Evolutionary conservation across 495 filamentous ascomycete species (phyloP).

Genomic region (Elasticomyces elasticus): DNA sequence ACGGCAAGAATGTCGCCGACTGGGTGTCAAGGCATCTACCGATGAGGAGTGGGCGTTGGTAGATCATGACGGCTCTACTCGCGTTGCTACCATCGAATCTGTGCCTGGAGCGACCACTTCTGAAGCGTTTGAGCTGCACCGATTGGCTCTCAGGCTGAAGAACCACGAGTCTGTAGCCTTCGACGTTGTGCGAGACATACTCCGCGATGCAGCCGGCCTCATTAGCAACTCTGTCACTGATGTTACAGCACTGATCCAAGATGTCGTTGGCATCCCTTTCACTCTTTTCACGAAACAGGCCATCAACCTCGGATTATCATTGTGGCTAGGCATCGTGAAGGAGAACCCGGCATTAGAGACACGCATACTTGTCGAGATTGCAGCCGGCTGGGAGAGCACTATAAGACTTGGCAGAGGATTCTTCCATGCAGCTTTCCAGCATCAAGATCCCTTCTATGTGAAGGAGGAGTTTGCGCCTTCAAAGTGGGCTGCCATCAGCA

Average conservation of each 20-base stretch:
- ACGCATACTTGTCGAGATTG: constrained; percentile 70
- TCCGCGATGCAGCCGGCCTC: constrained; percentile 73
- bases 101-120: constrained; percentile 21
- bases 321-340: constrained; percentile 94
- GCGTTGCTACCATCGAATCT: background rate
- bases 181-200: constrained; percentile 62
- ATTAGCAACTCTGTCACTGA: constrained; percentile 65
- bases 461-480: constrained; percentile 90
- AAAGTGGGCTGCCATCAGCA: constrained; percentile 63
- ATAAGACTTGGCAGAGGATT: constrained; percentile 65
- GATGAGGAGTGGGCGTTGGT: constrained; percentile 55
- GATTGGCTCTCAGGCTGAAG: constrained; percentile 58
- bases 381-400: constrained; percentile 75
- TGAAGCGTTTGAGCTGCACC: constrained; percentile 45
- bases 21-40: constrained; percentile 39
- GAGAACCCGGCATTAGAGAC: constrained; percentile 85
- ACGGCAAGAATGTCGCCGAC: constrained; percentile 81
- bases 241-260: constrained; percentile 65
- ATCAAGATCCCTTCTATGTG: constrained; percentile 77
- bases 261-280: constrained; percentile 86
- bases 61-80: constrained; percentile 32
- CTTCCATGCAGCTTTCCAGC: constrained; percentile 65
- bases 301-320: constrained; percentile 86
- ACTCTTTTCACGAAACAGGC: constrained; percentile 84
- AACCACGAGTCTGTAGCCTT: constrained; percentile 58